Percentiles rank a stretch among this genome's conserved stretches.
These are phyloP conservation scores for Colletotrichum sp. DNA, from an alignment of 2,329 filamentous ascomycete species.

Conservation along the genomic window DNA sequence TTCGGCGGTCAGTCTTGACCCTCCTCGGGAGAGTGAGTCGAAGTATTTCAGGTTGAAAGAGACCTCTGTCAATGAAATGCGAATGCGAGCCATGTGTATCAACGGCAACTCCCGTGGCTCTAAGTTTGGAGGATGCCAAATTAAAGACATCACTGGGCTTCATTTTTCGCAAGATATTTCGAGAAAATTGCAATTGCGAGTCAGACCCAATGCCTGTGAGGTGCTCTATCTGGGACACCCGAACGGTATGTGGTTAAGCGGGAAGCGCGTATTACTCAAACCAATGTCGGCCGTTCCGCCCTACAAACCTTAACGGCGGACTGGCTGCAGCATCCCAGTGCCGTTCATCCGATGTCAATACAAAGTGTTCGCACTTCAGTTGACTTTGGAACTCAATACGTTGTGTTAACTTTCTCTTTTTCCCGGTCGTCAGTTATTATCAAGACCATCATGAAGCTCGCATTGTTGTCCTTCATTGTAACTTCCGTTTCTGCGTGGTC, in stretches of 20 bases:
- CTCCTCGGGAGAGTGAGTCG: fast-evolving
- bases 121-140: background rate
- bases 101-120: background rate
- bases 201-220: background rate
- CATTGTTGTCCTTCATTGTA: background rate
- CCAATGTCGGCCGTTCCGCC: background rate
- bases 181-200: background rate
- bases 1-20: background rate
- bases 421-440: fast-evolving
- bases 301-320: background rate
- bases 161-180: background rate
- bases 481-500: background rate
- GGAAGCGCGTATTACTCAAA: background rate
- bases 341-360: background rate
- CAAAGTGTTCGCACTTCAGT: background rate
- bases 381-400: background rate
- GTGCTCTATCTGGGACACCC: background rate
- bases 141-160: background rate
- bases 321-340: background rate
- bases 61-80: fast-evolving
- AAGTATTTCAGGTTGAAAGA: fast-evolving
- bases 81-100: background rate
- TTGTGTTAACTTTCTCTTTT: background rate
- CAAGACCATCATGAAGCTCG: background rate
- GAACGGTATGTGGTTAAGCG: background rate